phyloP scores from a whole-genome alignment of 176 grass and related monocot genomes.

The Thalia dealbata region DNA sequence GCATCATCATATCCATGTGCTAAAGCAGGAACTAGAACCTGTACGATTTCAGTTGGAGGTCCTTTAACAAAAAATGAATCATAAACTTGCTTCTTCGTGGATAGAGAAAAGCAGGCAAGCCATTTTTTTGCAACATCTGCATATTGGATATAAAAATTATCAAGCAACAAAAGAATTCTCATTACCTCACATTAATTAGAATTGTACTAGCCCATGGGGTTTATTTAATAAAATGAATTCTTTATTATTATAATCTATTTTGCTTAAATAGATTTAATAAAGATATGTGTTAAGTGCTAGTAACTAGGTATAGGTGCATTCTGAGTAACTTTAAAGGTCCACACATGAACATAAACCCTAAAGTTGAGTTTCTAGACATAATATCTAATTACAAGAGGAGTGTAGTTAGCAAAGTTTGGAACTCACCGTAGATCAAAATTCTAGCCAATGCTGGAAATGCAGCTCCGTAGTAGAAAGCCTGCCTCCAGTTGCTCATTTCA shows the following conservation, averaged over 20 bases:
- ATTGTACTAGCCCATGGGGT: background rate
- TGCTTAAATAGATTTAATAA: background rate
- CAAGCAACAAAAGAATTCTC: conserved; percentile 8
- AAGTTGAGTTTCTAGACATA: background rate
- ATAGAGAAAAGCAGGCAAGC: conserved; percentile 36
- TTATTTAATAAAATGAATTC: background rate
- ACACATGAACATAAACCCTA: background rate
- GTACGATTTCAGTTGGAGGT: conserved; percentile 72
- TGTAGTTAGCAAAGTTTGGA: background rate
- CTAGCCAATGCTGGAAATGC: conserved; percentile 77
- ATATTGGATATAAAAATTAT: conserved; percentile 28
- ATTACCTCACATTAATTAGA: background rate
- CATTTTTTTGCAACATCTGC: conserved; percentile 80
- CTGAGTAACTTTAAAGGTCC: background rate
- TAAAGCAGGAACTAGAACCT: conserved; percentile 61
- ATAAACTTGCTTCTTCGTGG: conserved; percentile 64
- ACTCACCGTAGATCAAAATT: conserved; percentile 71
- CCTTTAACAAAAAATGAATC: conserved; percentile 83
- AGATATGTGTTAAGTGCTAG: background rate
- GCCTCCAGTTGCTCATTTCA: conserved; percentile 46
- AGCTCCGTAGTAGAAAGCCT: conserved; percentile 56
- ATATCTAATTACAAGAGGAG: background rate
- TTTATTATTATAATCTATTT: background rate
- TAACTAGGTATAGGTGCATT: background rate
- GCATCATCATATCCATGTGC: conserved; percentile 36